Evolutionary conservation across 805 yeast genomes (phyloP).

Genomic region (Spathaspora arborariae): DNA sequence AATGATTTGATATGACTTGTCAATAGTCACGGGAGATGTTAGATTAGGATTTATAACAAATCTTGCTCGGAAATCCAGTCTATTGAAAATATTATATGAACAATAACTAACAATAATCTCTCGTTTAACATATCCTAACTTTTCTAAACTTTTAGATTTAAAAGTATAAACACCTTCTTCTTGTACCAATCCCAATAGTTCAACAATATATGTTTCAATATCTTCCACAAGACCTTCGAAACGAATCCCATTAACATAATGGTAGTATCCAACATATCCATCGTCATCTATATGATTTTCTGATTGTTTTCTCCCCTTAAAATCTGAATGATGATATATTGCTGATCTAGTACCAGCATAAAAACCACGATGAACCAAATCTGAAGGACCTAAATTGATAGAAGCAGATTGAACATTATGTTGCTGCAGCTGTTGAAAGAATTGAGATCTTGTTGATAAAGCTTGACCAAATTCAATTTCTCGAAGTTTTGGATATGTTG

Average conservation of each 20-base stretch:
- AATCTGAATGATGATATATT: constrained; percentile 25
- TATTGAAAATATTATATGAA: constrained; percentile 68
- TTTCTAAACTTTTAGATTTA: constrained; percentile 5
- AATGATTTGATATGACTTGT: constrained; percentile 27
- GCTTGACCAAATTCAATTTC: constrained; percentile 28
- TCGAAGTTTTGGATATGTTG: constrained; percentile 18
- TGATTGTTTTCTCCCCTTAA: constrained; percentile 11
- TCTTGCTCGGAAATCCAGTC: constrained; percentile 71
- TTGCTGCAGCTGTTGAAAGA: constrained; percentile 1
- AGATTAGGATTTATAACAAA: constrained; percentile 32
- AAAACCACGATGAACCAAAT: constrained; percentile 36
- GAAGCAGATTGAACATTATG: constrained; percentile 8
- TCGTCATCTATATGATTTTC: constrained; percentile 22
- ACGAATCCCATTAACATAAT: constrained; percentile 34
- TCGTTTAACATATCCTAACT: constrained; percentile 7
- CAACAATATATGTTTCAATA: constrained; percentile 26
- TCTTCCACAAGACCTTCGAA: constrained; percentile 16
- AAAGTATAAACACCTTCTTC: constrained; percentile 15
- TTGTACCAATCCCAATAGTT: constrained; percentile 23
- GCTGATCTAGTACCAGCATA: constrained; percentile 29
- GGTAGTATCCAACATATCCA: constrained; percentile 38
- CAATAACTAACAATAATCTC: constrained; percentile 52
- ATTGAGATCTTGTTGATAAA: constrained; percentile 23
- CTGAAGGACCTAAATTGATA: constrained; percentile 30
- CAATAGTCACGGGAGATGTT: constrained; percentile 18